Base-by-base conservation (phyloP, 495 filamentous ascomycete species). In the Penicillium fimorum region DNA sequence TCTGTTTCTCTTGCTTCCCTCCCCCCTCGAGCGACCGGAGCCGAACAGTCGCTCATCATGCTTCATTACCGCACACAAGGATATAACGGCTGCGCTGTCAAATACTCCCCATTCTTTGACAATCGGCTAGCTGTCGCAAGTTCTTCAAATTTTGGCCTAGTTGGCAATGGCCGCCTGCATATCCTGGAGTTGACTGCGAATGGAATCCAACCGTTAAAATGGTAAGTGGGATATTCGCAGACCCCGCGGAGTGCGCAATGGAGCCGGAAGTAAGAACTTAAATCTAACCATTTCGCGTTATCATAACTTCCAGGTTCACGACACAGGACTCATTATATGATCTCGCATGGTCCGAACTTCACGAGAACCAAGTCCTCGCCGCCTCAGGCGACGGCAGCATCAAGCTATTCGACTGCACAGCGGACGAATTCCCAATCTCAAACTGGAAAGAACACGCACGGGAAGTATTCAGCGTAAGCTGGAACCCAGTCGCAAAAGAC, bases 71-170 rank as follows among this genome's bases (percentile, higher is more conserved):
- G 88, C 60, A 97, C 94, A 22, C 82, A 89, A 61, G 93, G 92
- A 71, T 96, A 84, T 82, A 94, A 96, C 71, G 93, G 92, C 61
- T 95, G 92, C 72, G 87, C 88, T 61, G 90, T 96, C 64, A 96
- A 96, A 73, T 98, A 96, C 80, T 97, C 93, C 20, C 92, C 94
- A 35, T 98, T 96, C 80, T 94, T 93, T 79, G 93, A 97, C 76
- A 92, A 88, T 48, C 87, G 92, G 33, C 81, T 98, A 24, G 95
- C 94, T 46, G 89, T 95, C 57, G 87, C 89, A 25, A 82, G 89
- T 5, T 84, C 90, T 8, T 84, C 92, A 42, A 96, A 98, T 76
- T 98, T 92, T 69, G 94, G 95, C 20, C 89, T 98, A 22, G 95
- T 97, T 5, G 94, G 94, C 53, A 98, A 98, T 78, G 94, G 94